Conservation (phyloP, 805 yeast genomes). For the Zygotorulaspora chibaensis region DNA sequence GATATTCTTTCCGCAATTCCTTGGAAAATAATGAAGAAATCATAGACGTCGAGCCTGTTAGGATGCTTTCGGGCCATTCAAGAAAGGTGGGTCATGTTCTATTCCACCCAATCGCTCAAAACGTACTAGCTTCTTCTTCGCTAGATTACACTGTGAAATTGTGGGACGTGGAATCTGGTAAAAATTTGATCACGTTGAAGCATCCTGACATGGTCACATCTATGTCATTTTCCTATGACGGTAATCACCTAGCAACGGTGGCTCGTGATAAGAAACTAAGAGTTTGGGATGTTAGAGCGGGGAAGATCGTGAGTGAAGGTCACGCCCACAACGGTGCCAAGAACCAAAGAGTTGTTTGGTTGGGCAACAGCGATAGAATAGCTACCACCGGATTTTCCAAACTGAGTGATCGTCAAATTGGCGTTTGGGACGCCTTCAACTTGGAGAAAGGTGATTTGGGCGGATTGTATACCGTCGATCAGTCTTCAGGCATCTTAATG, state of each 20-base stretch:
- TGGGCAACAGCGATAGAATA: conserved; percentile 79
- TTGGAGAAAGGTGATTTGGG: conserved; percentile 80
- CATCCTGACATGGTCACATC: conserved; percentile 93
- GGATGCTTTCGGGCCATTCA: conserved; percentile 75
- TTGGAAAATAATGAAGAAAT: conserved; percentile 51
- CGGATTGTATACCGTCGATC: conserved; percentile 80
- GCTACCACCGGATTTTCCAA: conserved; percentile 93
- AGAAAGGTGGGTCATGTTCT: conserved; percentile 90
- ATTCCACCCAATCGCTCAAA: conserved; percentile 83
- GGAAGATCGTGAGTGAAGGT: conserved; percentile 74
- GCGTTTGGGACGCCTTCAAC: conserved; percentile 82
- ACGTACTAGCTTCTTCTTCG: conserved; percentile 85
- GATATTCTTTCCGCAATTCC: conserved; percentile 65
- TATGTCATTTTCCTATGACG: conserved; percentile 86
- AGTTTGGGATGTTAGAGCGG: conserved; percentile 84
- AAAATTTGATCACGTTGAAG: conserved; percentile 63
- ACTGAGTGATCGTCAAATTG: conserved; percentile 90
- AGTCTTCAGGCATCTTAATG: conserved; percentile 89
- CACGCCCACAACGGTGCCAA: conserved; percentile 92
- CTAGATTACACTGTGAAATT: conserved; percentile 86
- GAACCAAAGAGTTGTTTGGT: conserved; percentile 82
- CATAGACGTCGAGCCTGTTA: conserved; percentile 66
- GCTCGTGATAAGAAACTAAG: conserved; percentile 87
- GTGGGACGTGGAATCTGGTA: conserved; percentile 81
- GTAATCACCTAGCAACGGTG: conserved; percentile 79